Conservation (phyloP, 768 basidiomycete genomes). For the Heimioporus sp. region DNA sequence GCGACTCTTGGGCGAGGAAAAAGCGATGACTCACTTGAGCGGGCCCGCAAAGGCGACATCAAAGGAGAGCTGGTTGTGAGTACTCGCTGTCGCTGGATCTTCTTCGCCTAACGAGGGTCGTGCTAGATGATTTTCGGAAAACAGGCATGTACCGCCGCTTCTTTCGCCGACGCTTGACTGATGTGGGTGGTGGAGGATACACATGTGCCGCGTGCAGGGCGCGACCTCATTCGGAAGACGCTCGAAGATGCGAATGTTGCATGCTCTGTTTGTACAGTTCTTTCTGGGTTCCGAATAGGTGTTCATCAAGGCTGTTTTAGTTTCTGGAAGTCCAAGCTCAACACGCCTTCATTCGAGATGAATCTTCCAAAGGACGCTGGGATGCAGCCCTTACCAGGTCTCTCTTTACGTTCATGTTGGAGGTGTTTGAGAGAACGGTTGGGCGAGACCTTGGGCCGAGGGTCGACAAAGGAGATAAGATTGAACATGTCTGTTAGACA, state of each 20-base stretch:
- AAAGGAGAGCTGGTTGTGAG: constrained; percentile 85
- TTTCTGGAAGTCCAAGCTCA: constrained; percentile 97
- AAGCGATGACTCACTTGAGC: constrained; percentile 76
- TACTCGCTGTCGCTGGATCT: not conserved
- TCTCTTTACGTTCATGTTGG: constrained; percentile 85
- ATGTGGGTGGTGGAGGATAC: constrained; percentile 60
- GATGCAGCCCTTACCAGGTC: constrained; percentile 87
- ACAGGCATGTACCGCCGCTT: constrained; percentile 48
- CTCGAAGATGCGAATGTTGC: constrained; percentile 79
- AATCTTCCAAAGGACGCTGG: constrained; percentile 91
- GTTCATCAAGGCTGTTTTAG: constrained; percentile 36
- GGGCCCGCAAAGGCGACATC: constrained; percentile 73
- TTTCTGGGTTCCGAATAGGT: not conserved
- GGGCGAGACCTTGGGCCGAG: constrained; percentile 81
- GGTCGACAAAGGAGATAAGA: constrained; percentile 39
- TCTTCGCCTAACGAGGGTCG: not conserved
- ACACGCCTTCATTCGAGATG: constrained; percentile 94
- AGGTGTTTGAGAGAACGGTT: constrained; percentile 87
- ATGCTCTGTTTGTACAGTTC: constrained; percentile 55
- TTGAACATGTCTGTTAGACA: constrained; percentile 71
- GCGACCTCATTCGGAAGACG: constrained; percentile 78
- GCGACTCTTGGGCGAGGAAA: constrained; percentile 85
- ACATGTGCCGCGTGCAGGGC: constrained; percentile 84
- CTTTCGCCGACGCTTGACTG: not conserved
- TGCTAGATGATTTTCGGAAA: constrained; percentile 92